Evolutionary conservation across 495 filamentous ascomycete species (phyloP).

Genomic region (Peziza echinospora): DNA sequence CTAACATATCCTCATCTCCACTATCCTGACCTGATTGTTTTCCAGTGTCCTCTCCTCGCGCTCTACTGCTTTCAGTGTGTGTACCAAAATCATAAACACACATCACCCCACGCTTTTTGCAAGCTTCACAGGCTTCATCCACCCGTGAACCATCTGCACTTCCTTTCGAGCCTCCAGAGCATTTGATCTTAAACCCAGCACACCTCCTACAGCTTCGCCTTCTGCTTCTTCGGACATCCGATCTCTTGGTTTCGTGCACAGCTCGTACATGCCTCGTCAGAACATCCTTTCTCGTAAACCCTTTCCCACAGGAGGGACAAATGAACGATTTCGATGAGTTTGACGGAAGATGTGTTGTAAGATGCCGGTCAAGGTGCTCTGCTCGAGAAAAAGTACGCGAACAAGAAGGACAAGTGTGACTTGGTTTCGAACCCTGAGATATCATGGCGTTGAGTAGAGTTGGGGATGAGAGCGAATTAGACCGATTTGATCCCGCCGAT

Average conservation of each 20-base stretch:
- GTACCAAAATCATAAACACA: constrained; percentile 20
- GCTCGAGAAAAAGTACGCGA: constrained; percentile 16
- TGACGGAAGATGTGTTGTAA: constrained; percentile 18
- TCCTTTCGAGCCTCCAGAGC: constrained; percentile 14
- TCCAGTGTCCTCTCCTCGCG: constrained; percentile 5
- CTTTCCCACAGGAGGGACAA: constrained; percentile 17
- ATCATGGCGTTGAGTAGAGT: not conserved
- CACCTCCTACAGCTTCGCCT: constrained; percentile 18
- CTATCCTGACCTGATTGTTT: constrained; percentile 3
- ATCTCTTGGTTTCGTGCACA: constrained; percentile 18
- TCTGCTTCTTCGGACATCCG: constrained; percentile 17
- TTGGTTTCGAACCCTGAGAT: constrained; percentile 6
- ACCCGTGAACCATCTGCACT: constrained; percentile 13
- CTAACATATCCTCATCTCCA: constrained; percentile 12
- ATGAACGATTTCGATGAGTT: constrained; percentile 18
- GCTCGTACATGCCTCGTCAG: constrained; percentile 18
- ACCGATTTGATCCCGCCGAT: not conserved
- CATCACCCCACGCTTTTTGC: constrained; percentile 16
- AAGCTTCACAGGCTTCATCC: constrained; percentile 19
- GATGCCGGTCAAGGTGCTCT: constrained; percentile 18
- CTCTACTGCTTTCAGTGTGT: constrained; percentile 1
- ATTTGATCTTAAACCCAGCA: constrained; percentile 20
- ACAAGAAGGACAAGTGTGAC: constrained; percentile 18
- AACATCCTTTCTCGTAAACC: constrained; percentile 19
- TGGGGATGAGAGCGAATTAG: not conserved